Percentiles rank a stretch among this genome's conserved stretches.
Conservation (phyloP, 768 basidiomycete species). For the Leccinum truebloodii region DNA sequence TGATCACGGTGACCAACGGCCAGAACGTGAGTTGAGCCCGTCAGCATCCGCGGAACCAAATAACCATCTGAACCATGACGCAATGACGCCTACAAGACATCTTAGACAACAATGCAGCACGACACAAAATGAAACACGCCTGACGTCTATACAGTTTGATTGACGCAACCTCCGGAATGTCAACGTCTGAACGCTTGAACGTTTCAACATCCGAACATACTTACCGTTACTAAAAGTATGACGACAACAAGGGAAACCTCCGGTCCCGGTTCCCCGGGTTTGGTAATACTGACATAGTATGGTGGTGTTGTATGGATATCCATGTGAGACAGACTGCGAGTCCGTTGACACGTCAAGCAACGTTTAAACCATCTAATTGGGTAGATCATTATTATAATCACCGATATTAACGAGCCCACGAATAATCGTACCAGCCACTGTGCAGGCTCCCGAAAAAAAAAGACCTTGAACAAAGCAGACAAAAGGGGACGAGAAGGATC, state of each 20-base stretch:
- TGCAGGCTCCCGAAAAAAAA: not conserved
- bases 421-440: not conserved
- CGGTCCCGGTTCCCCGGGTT: not conserved
- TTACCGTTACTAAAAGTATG: not conserved
- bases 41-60: not conserved
- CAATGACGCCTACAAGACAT: not conserved
- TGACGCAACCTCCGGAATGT: not conserved
- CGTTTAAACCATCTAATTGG: not conserved
- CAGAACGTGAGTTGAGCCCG: not conserved
- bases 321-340: not conserved
- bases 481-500: not conserved
- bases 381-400: not conserved
- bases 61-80: not conserved
- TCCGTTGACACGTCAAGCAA: not conserved
- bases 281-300: not conserved
- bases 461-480: not conserved
- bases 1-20: not conserved
- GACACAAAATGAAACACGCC: not conserved
- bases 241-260: not conserved
- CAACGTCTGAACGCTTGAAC: not conserved
- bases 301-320: not conserved
- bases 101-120: not conserved
- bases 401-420: not conserved
- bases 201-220: not conserved
- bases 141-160: not conserved